Evolutionary conservation across 2,329 filamentous ascomycete genomes (phyloP).

Genomic region (Coniochaeta prunicola): DNA sequence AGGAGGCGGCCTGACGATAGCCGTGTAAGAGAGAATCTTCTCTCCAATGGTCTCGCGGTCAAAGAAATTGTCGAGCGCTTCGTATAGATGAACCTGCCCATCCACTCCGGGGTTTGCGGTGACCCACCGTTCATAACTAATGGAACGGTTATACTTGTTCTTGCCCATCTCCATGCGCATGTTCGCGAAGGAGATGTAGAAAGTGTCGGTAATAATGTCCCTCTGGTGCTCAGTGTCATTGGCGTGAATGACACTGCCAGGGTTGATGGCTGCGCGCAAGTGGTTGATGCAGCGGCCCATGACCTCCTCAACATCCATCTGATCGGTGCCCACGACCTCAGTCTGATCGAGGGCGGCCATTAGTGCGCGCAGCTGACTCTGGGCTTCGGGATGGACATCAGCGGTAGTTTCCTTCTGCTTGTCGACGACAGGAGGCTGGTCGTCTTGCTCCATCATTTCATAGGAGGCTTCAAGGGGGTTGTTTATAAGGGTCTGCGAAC

Average conservation of each 20-base stretch:
- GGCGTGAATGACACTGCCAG: conserved; percentile 46
- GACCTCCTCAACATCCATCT: conserved; percentile 95
- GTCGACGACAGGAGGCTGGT: neutral
- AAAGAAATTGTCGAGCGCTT: conserved; percentile 79
- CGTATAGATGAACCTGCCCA: conserved; percentile 60
- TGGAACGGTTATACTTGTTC: conserved; percentile 31
- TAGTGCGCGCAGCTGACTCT: conserved; percentile 3
- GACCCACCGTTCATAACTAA: conserved; percentile 56
- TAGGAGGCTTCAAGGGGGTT: conserved; percentile 29
- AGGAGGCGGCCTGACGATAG: conserved; percentile 71
- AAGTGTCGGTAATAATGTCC: conserved; percentile 69
- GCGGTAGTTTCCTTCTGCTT: neutral
- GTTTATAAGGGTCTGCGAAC: conserved; percentile 46
- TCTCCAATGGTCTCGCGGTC: conserved; percentile 69
- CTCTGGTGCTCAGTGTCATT: conserved; percentile 53
- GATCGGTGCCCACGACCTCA: conserved; percentile 42
- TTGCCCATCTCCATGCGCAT: conserved; percentile 45
- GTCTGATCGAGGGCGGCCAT: conserved; percentile 15
- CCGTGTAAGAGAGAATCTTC: conserved; percentile 58
- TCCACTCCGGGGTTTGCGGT: conserved; percentile 49
- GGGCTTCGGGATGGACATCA: neutral
- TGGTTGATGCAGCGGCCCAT: conserved; percentile 89
- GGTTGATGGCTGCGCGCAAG: conserved; percentile 78
- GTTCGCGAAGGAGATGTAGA: conserved; percentile 56
- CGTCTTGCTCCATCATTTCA: neutral